These are phyloP conservation scores for Calonectria pseudoturangicola DNA, from an alignment of 2,329 filamentous ascomycete genomes.

Conservation along the genomic window DNA sequence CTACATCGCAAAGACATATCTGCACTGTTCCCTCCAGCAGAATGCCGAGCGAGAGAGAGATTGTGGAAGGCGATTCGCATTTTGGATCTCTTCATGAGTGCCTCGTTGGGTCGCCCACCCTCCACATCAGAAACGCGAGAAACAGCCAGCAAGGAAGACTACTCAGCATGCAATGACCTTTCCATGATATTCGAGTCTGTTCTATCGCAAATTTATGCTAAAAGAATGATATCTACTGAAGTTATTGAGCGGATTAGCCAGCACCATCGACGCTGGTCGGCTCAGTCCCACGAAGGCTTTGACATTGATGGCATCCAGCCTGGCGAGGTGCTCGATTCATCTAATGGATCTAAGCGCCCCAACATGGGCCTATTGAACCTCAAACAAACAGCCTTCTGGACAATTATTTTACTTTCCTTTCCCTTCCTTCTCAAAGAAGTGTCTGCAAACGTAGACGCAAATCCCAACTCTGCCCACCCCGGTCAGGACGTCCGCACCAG, in stretches of 20 bases:
- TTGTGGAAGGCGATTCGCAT: constrained; percentile 59
- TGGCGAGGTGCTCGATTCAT: constrained; percentile 44
- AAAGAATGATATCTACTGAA: constrained; percentile 55
- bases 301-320: constrained; percentile 47
- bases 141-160: constrained; percentile 47
- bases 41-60: constrained; percentile 55
- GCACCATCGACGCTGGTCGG: constrained; percentile 50
- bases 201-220: constrained; percentile 59
- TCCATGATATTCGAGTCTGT: constrained; percentile 62
- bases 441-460: constrained; percentile 49
- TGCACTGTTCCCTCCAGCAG: constrained; percentile 51
- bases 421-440: constrained; percentile 60
- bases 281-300: constrained; percentile 46
- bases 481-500: constrained; percentile 31
- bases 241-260: constrained; percentile 55
- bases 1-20: constrained; percentile 57
- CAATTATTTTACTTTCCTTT: constrained; percentile 61
- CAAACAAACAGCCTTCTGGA: constrained; percentile 62
- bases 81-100: constrained; percentile 59
- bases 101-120: constrained; percentile 58
- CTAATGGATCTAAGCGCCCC: constrained; percentile 47
- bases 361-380: constrained; percentile 56
- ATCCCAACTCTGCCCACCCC: constrained; percentile 42
- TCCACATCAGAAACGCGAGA: constrained; percentile 57
- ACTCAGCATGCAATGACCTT: constrained; percentile 57